phyloP scores from a whole-genome alignment of 2,329 filamentous ascomycete genomes.

The Triangularia verruculosa region DNA sequence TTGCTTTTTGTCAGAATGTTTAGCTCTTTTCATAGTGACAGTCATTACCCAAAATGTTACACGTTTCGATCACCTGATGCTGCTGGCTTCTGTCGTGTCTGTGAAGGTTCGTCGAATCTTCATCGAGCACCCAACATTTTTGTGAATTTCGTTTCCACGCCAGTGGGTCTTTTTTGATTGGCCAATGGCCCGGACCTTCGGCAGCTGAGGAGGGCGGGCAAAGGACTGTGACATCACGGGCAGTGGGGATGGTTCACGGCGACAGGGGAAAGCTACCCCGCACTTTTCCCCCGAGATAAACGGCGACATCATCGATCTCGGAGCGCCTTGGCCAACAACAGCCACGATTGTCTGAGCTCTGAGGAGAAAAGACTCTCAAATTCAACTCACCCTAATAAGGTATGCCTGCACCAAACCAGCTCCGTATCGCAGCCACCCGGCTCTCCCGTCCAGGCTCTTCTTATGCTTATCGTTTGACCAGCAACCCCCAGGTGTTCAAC shows the following conservation, averaged over 20 bases:
- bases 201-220: background rate
- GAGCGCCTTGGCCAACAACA: background rate
- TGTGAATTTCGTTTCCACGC: background rate
- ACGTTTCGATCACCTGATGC: background rate
- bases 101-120: too few species aligned
- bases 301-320: background rate
- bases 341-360: background rate
- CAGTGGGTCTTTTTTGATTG: background rate
- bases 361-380: background rate
- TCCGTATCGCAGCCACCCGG: conserved; percentile 18
- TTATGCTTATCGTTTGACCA: conserved; percentile 18
- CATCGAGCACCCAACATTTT: background rate
- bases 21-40: background rate
- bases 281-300: conserved; percentile 11
- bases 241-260: conserved; percentile 12
- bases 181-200: background rate
- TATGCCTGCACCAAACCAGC: conserved; percentile 22
- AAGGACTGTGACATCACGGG: background rate
- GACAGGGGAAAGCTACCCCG: conserved; percentile 24
- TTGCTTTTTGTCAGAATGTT: background rate
- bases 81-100: background rate
- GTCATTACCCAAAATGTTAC: background rate
- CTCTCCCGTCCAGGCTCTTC: conserved; percentile 13
- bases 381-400: conserved; percentile 4
- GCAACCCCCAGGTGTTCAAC: conserved; percentile 10